These are phyloP conservation scores for Leccinum olivaceopallidum DNA, from an alignment of 768 basidiomycete species.

Conservation along the genomic window DNA sequence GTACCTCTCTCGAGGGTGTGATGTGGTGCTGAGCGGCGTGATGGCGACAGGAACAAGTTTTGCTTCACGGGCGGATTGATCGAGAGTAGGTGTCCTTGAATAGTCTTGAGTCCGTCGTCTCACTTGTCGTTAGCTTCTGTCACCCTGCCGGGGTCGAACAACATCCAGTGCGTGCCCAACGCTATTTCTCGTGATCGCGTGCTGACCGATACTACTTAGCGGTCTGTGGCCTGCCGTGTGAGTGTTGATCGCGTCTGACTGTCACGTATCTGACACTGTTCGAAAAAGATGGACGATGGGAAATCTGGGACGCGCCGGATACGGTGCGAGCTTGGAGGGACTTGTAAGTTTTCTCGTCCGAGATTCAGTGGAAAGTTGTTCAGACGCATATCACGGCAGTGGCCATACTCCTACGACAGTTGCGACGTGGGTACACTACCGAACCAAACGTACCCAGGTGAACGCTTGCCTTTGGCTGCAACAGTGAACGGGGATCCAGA, in stretches of 20 bases:
- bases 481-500: conserved; percentile 39
- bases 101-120: neutral
- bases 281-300: conserved; percentile 52
- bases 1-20: neutral
- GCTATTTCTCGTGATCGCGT: neutral
- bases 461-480: conserved; percentile 46
- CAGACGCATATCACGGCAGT: conserved; percentile 30
- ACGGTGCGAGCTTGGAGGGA: conserved; percentile 59
- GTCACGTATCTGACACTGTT: conserved; percentile 9
- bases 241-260: conserved; percentile 9
- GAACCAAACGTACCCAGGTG: conserved; percentile 63
- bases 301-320: conserved; percentile 52
- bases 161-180: conserved; percentile 30
- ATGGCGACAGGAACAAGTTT: conserved; percentile 55
- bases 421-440: conserved; percentile 80
- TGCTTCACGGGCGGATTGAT: conserved; percentile 82
- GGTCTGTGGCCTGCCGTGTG: conserved; percentile 52
- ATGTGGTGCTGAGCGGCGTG: conserved; percentile 3
- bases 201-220: conserved; percentile 23
- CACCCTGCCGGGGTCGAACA: conserved; percentile 43
- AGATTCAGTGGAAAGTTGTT: conserved; percentile 2
- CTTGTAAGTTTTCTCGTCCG: conserved; percentile 45
- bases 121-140: conserved; percentile 33
- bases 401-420: conserved; percentile 55
- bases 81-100: conserved; percentile 36